Percentiles rank a stretch among this genome's conserved stretches.
Evolutionary conservation across 257 asterid genomes (phyloP).

Genomic region (Capsicum rhomboideum): DNA sequence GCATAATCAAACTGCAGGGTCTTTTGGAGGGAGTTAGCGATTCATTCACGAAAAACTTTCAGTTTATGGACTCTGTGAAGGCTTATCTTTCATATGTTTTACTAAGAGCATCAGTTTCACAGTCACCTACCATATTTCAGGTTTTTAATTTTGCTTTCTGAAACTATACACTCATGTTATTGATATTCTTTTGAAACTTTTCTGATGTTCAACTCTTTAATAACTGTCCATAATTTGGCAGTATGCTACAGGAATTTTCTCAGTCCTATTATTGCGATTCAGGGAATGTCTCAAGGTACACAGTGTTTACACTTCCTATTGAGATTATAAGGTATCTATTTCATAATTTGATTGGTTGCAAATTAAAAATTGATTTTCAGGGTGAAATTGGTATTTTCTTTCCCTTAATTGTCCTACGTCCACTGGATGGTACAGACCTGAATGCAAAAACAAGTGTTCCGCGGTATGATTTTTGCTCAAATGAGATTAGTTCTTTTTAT

Average conservation of each 20-base stretch:
- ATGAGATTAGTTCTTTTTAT: background rate
- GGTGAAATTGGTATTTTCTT: slow-evolving; percentile 96
- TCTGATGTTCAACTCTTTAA: background rate
- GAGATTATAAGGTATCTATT: slow-evolving; percentile 1
- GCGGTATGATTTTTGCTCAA: slow-evolving; percentile 46
- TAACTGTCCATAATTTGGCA: slow-evolving; percentile 26
- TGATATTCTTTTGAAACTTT: background rate
- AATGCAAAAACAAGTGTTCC: slow-evolving; percentile 73
- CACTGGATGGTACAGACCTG: slow-evolving; percentile 87
- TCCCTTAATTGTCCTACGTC: slow-evolving; percentile 78
- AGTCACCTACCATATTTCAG: slow-evolving; percentile 71
- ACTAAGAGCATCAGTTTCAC: slow-evolving; percentile 84
- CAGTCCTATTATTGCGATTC: slow-evolving; percentile 76
- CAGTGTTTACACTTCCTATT: background rate
- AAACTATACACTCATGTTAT: background rate
- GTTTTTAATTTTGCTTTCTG: slow-evolving; percentile 25
- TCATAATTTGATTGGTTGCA: slow-evolving; percentile 14
- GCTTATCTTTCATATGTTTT: slow-evolving; percentile 91
- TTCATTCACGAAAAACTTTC: slow-evolving; percentile 69
- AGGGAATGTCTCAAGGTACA: slow-evolving; percentile 93
- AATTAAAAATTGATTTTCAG: slow-evolving; percentile 33
- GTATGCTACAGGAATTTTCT: slow-evolving; percentile 91
- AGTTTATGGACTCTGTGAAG: slow-evolving; percentile 80
- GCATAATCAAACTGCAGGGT: slow-evolving; percentile 42
- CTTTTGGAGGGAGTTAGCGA: slow-evolving; percentile 75